Evolutionary conservation across 306 rosid genomes (phyloP), one percentile per base, ranked within the genome.

Genomic region (Hippophae gyantsensis): DNA sequence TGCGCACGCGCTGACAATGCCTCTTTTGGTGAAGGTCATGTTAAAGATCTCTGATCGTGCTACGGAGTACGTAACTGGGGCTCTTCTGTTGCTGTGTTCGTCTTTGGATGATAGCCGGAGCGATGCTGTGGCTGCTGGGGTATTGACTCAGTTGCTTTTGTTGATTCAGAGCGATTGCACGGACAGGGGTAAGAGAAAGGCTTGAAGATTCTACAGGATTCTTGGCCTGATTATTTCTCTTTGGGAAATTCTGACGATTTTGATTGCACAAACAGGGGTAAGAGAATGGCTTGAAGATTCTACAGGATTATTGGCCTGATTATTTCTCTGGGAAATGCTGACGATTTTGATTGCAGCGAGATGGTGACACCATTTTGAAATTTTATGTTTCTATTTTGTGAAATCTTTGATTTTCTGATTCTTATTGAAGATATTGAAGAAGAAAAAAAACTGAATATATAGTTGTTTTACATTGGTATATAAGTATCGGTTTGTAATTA

Each of bases 121-220:
- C 13, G 96, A 87, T 7, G 96, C 96, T 59, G 98, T 80, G 81
- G 82, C 87, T 62, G 96, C 88, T 13, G 95, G 95, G 2, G 82
- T 87, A 42, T 48, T 92, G 68, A 87, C 88, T 57, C 98, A 87
- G 79, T 70, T 92, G 60, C 64, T 92, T 40, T 69, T 92, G 53
- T 60, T 92, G 53, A 89, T 92, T 8, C 96, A 92, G 64, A 92
- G 98, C 42, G 98, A 87, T 52, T 92, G 98, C 71, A 87, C 95
- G 56, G 96, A 72, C 62, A 66, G 98, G 57, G 96, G 90, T 8
- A 87, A 92, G 85, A 74, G 96, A 69, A 92, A 92, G 80, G 94
- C 98, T 78, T 92, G 62, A 92, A 92, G 87, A 95, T 85, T 69
- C 95, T 92, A 70, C 82, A 95, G 82, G 96, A 92, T 80, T 92